phyloP scores from a whole-genome alignment of 768 basidiomycete genomes.

The Suillus brevipes region DNA sequence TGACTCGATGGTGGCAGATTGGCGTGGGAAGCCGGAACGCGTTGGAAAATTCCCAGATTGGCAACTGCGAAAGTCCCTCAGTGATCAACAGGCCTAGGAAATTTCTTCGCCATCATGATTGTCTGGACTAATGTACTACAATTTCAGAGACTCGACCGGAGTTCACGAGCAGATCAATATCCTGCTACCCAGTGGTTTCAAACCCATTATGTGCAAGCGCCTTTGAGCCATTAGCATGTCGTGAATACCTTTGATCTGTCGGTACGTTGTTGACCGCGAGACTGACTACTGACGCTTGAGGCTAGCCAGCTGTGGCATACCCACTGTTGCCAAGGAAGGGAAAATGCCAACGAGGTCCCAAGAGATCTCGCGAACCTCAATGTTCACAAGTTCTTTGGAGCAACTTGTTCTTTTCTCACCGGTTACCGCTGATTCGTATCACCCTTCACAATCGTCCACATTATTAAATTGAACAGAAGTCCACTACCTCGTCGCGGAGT shows the following conservation, averaged over 20 bases:
- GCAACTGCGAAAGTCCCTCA: too few relatives aligned
- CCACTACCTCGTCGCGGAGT: not conserved
- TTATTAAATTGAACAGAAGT: slow-evolving; percentile 11
- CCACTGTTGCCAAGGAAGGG: not conserved
- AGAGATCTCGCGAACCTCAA: not conserved
- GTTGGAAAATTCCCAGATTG: not conserved
- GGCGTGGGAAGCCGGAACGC: not conserved
- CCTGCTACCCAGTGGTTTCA: not conserved
- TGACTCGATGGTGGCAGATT: not conserved
- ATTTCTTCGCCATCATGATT: not conserved
- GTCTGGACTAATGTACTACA: not conserved
- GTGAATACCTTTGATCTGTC: not conserved
- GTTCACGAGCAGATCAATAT: not conserved
- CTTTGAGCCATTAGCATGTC: not conserved
- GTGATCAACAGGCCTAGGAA: not conserved
- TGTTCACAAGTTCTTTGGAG: not conserved
- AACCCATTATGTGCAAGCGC: not conserved
- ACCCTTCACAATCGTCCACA: not conserved
- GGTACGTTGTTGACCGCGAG: not conserved
- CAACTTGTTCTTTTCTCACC: not conserved
- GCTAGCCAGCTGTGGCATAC: not conserved
- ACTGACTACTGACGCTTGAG: not conserved
- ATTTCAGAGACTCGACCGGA: not conserved
- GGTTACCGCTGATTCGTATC: not conserved
- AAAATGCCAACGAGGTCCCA: not conserved